Conservation (phyloP, 2,329 filamentous ascomycete species). For the Nigrograna mackinnonii region DNA sequence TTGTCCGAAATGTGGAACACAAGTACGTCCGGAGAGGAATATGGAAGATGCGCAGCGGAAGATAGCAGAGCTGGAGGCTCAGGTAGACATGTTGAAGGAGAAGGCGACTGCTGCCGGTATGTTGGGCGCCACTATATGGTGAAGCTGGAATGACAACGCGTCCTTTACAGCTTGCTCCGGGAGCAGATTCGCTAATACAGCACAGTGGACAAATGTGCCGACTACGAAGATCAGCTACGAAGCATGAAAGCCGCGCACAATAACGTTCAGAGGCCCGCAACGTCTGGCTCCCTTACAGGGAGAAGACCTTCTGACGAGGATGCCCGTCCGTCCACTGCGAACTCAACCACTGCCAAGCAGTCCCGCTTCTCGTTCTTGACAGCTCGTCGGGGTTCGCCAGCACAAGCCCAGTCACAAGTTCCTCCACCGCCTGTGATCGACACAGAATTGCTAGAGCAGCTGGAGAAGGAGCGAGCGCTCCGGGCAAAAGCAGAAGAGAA, state of each 20-base stretch:
- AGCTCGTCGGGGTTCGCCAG: constrained; percentile 39
- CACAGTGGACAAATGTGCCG: constrained; percentile 63
- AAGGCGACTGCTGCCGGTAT: constrained; percentile 67
- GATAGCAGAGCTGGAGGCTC: constrained; percentile 65
- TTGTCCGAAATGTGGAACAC: constrained; percentile 36
- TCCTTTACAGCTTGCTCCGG: constrained; percentile 4
- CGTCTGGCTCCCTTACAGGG: constrained; percentile 18
- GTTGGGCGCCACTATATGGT: constrained; percentile 17
- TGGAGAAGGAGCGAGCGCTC: constrained; percentile 68
- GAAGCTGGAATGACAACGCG: constrained; percentile 1
- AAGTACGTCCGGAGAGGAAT: constrained; percentile 15
- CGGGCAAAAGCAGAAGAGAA: constrained; percentile 71
- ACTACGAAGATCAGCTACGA: constrained; percentile 79
- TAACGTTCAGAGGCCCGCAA: constrained; percentile 22
- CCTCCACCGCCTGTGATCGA: constrained; percentile 38
- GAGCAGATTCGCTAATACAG: constrained; percentile 1
- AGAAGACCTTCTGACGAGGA: constrained; percentile 26
- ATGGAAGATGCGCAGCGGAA: constrained; percentile 22
- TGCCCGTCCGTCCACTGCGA: constrained; percentile 32
- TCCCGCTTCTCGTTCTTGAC: constrained; percentile 50
- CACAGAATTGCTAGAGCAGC: constrained; percentile 61
- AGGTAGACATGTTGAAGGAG: constrained; percentile 70
- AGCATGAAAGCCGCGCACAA: constrained; percentile 44
- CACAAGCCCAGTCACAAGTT: constrained; percentile 13
- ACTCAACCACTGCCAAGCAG: constrained; percentile 27